These are phyloP conservation scores for Cylindrotheca fusiformis DNA, from an alignment of 108 stramenopile species.

Conservation along the genomic window DNA sequence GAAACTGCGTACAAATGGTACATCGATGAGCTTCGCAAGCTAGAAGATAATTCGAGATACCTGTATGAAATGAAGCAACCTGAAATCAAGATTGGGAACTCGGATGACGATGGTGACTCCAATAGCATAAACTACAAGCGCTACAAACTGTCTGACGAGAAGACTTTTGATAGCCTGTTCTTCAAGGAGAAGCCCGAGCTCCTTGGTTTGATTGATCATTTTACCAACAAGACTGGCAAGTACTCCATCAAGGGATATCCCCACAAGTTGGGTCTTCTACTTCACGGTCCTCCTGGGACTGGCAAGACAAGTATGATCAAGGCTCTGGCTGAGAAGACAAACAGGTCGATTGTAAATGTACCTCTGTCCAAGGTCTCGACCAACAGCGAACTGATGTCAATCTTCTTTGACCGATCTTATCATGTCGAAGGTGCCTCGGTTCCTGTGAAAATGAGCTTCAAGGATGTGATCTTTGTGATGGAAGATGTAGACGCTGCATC, in stretches of 20 bases:
- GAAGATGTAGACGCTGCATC: conserved; percentile 84
- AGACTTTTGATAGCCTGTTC: conserved; percentile 78
- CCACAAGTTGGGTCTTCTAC: conserved; percentile 78
- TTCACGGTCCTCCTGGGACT: conserved; percentile 88
- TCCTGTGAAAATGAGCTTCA: conserved; percentile 48
- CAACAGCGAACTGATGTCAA: conserved; percentile 71
- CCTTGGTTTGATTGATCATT: conserved; percentile 46
- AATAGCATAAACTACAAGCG: conserved; percentile 52
- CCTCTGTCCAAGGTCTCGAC: conserved; percentile 57
- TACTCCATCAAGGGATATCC: conserved; percentile 79
- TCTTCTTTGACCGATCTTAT: conserved; percentile 70
- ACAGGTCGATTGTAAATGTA: conserved; percentile 74
- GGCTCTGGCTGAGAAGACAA: conserved; percentile 66
- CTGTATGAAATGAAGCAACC: conserved; percentile 46
- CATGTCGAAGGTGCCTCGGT: conserved; percentile 44
- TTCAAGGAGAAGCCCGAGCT: conserved; percentile 64
- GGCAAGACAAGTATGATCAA: conserved; percentile 89
- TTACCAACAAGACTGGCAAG: conserved; percentile 55
- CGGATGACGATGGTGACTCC: conserved; percentile 21
- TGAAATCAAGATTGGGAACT: conserved; percentile 13
- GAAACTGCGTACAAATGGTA: conserved; percentile 50
- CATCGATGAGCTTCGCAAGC: conserved; percentile 31
- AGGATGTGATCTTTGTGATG: conserved; percentile 80
- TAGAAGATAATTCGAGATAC: conserved; percentile 52
- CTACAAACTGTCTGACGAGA: conserved; percentile 67